Conservation (phyloP, 768 basidiomycete genomes). For the Amanita pseudoporphyria region DNA sequence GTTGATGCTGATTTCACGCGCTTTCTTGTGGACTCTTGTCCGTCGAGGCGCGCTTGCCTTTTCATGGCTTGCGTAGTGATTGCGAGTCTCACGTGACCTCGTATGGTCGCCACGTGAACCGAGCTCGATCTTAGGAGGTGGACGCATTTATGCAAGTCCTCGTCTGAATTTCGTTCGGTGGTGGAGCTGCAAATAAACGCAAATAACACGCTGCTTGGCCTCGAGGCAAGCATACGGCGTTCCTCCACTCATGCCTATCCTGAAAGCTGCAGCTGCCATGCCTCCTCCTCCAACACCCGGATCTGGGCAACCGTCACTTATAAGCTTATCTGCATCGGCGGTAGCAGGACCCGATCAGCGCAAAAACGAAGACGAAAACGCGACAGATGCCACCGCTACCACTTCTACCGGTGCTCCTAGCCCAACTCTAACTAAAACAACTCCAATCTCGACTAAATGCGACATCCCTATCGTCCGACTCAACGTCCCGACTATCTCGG, state of each 20-base stretch:
- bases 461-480: conserved; percentile 31
- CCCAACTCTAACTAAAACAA: too few species aligned
- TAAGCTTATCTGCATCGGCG: not conserved
- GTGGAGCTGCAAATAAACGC: not conserved
- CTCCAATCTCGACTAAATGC: not conserved
- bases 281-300: not conserved
- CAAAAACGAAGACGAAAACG: too few species aligned
- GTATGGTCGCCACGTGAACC: too few species aligned
- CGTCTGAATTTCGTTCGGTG: too few species aligned
- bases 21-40: not conserved
- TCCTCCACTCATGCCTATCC: not conserved
- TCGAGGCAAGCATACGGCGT: not conserved
- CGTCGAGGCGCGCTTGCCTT: not conserved
- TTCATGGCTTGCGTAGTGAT: too few species aligned
- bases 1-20: not conserved
- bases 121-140: too few species aligned
- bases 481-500: conserved; percentile 42
- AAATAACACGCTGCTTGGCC: not conserved
- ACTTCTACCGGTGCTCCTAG: too few species aligned
- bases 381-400: too few species aligned
- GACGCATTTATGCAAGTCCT: too few species aligned
- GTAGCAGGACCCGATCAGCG: not conserved
- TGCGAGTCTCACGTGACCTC: too few species aligned
- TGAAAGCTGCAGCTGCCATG: not conserved
- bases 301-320: not conserved